phyloP scores from a whole-genome alignment of 805 yeast genomes.

The Schizosaccharomyces japonicus region DNA sequence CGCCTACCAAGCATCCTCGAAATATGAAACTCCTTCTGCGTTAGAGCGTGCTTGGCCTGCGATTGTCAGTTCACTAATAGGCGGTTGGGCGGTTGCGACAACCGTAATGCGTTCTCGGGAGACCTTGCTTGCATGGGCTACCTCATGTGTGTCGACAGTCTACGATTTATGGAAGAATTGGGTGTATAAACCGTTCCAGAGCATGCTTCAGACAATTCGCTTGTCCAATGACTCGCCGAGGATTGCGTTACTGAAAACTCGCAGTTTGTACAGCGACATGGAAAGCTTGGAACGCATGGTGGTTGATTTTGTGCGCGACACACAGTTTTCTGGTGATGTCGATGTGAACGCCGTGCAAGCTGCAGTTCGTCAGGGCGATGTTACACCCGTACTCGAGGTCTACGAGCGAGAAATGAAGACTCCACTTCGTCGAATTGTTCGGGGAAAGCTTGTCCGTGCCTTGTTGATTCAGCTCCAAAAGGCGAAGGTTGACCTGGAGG shows the following conservation, averaged over 20 bases:
- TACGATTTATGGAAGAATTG: neutral
- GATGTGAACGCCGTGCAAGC: constrained; percentile 19
- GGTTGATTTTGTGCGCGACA: constrained; percentile 34
- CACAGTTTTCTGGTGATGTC: constrained; percentile 7
- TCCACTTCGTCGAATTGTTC: constrained; percentile 39
- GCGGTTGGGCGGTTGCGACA: neutral
- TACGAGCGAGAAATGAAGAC: constrained; percentile 53
- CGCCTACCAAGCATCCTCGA: neutral
- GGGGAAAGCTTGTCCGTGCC: constrained; percentile 54
- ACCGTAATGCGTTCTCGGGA: neutral
- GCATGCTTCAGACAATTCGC: neutral
- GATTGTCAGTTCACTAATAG: neutral
- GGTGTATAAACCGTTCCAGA: neutral
- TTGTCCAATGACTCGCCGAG: constrained; percentile 47
- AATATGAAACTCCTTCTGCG: neutral
- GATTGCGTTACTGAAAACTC: constrained; percentile 55
- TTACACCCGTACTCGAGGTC: constrained; percentile 52
- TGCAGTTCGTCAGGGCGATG: constrained; percentile 45
- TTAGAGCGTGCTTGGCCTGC: neutral
- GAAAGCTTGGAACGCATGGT: constrained; percentile 75
- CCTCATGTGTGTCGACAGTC: neutral
- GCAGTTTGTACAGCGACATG: constrained; percentile 54
- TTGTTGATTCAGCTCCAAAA: constrained; percentile 82
- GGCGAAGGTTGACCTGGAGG: constrained; percentile 80
- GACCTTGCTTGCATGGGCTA: neutral